Percentiles rank a stretch among this genome's conserved stretches.
phyloP scores from a whole-genome alignment of 208 protist species.

The Phytomonas francai region DNA sequence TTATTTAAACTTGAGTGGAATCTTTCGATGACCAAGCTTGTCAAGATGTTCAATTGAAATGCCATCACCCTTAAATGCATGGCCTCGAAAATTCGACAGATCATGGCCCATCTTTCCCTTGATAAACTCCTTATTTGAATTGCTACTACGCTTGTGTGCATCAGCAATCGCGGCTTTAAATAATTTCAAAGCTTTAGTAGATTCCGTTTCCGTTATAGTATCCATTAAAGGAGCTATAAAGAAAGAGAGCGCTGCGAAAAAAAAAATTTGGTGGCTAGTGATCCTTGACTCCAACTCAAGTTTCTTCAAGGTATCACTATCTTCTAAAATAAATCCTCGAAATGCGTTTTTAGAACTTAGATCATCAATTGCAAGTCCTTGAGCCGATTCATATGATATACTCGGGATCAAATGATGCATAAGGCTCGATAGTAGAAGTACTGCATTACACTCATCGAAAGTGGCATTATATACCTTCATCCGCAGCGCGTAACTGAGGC shows the following conservation, averaged over 20 bases:
- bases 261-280: conserved; percentile 26
- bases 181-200: conserved; percentile 24
- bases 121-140: conserved; percentile 22
- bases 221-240: conserved; percentile 59
- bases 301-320: conserved; percentile 1
- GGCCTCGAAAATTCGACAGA: not conserved
- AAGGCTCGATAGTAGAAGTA: conserved; percentile 42
- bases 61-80: conserved; percentile 23
- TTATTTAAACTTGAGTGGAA: conserved; percentile 19
- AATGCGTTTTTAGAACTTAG: conserved; percentile 2
- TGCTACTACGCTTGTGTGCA: conserved; percentile 44
- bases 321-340: conserved; percentile 1
- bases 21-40: conserved; percentile 49
- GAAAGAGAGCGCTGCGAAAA: conserved; percentile 33
- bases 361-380: conserved; percentile 36
- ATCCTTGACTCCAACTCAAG: conserved; percentile 14
- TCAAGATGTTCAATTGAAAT: conserved; percentile 75
- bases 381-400: conserved; percentile 43
- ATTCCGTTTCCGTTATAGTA: conserved; percentile 59
- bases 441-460: conserved; percentile 40
- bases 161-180: conserved; percentile 62
- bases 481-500: conserved; percentile 60
- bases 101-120: conserved; percentile 12
- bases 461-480: conserved; percentile 38
- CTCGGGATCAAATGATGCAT: conserved; percentile 46